These are phyloP conservation scores for Wickerhamomyces chaumierensis DNA, from an alignment of 805 yeast species.

Conservation along the genomic window DNA sequence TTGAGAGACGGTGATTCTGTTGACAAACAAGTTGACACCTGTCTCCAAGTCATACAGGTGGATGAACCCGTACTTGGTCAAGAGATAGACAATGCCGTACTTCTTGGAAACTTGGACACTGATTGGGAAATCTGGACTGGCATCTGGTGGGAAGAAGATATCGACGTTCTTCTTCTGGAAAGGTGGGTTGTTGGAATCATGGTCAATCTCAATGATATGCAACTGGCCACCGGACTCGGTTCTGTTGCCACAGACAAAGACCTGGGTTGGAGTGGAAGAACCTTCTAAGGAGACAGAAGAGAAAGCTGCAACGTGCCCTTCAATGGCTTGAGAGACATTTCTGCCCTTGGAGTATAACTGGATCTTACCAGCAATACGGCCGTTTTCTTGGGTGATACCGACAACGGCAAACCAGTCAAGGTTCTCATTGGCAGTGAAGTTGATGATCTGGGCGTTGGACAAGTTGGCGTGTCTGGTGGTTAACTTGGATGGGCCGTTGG, in stretches of 20 bases:
- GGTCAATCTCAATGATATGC: slow-evolving; percentile 94
- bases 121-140: slow-evolving; percentile 92
- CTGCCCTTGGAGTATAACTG: slow-evolving; percentile 84
- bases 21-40: slow-evolving; percentile 86
- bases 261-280: slow-evolving; percentile 58
- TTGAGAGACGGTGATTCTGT: slow-evolving; percentile 92
- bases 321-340: slow-evolving; percentile 91
- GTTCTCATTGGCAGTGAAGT: slow-evolving; percentile 69
- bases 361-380: slow-evolving; percentile 91
- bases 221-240: slow-evolving; percentile 66
- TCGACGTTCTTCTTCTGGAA: slow-evolving; percentile 86
- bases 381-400: slow-evolving; percentile 90
- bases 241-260: slow-evolving; percentile 89
- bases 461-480: slow-evolving; percentile 78
- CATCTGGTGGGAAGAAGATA: slow-evolving; percentile 94
- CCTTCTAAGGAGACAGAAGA: slow-evolving; percentile 67
- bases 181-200: slow-evolving; percentile 73
- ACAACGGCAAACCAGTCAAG: slow-evolving; percentile 90
- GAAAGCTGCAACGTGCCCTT: slow-evolving; percentile 93
- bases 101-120: slow-evolving; percentile 75
- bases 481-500: slow-evolving; percentile 67
- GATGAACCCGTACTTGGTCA: slow-evolving; percentile 94
- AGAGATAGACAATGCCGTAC: slow-evolving; percentile 78
- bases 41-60: slow-evolving; percentile 91
- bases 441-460: slow-evolving; percentile 78